Conservation (phyloP, 1,139 yeast species). For the Lizanozyma gosingica region DNA sequence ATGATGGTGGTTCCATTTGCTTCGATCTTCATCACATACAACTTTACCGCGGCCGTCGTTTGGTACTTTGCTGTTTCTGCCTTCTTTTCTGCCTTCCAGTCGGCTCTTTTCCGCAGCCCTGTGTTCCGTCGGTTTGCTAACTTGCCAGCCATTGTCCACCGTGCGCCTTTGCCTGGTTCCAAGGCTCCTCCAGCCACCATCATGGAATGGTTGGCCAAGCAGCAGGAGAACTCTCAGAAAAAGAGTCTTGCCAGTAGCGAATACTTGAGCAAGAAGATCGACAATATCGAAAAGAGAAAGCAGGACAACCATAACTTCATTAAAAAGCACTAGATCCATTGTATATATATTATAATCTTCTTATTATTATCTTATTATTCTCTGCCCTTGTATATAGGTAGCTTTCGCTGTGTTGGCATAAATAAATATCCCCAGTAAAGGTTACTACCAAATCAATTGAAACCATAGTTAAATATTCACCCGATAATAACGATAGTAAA, state of each 20-base stretch:
- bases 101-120: slow-evolving; percentile 51
- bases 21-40: slow-evolving; percentile 80
- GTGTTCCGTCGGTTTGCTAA: slow-evolving; percentile 48
- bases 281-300: slow-evolving; percentile 31
- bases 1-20: slow-evolving; percentile 67
- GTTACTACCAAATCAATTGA: no score
- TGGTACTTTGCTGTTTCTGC: slow-evolving; percentile 82
- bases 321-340: slow-evolving; percentile 26
- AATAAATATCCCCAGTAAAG: no score
- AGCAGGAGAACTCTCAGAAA: slow-evolving; percentile 23
- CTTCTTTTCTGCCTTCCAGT: slow-evolving; percentile 62
- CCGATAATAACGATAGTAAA: no score
- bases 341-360: slow-evolving; percentile 5
- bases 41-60: slow-evolving; percentile 76
- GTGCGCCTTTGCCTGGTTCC: slow-evolving; percentile 22
- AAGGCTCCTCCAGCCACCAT: slow-evolving; percentile 23
- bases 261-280: slow-evolving; percentile 29
- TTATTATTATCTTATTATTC: no score
- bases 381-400: no score
- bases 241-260: slow-evolving; percentile 27
- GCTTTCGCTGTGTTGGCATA: no score
- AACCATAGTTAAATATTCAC: no score
- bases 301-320: slow-evolving; percentile 24
- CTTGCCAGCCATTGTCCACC: slow-evolving; percentile 58
- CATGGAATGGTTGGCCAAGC: slow-evolving; percentile 31